Evolutionary conservation across 1,284 basidiomycete genomes (phyloP), one percentile per base, ranked within the genome.

Genomic region (Malassezia furfur): DNA sequence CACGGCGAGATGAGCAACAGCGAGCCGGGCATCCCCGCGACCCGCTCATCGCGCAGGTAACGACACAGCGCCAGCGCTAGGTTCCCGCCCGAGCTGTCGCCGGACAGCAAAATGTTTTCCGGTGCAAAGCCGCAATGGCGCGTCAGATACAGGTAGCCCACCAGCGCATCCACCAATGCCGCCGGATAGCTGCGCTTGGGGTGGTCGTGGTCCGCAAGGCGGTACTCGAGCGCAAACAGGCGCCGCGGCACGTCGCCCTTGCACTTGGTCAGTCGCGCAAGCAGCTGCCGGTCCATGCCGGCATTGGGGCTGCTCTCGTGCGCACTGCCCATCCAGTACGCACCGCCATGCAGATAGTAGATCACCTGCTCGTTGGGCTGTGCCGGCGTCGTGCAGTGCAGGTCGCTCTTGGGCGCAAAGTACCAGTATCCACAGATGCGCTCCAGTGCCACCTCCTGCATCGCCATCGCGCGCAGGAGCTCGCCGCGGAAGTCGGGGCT

Each of bases 71-170:
- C 81, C 2, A 85, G 77, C 0, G 81, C 82, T 2, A 86, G 77
- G 66, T 86, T 85, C 0, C 83, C 85, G 2, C 85, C 85, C 0
- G 85, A 84, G 39, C 81, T 83, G 67, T 86, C 85, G 17, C 85
- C 85, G 7, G 80, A 79, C 25, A 87, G 65, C 31, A 84, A 69
- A 49, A 86, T 80, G 64, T 83, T 82, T 57, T 77, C 77, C 8
- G 67, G 63, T 11, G 53, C 31, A 39, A 72, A 73, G 12, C 62
- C 61, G 9, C 66, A 61, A 8, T 54, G 45, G 8, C 61, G 55
- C 12, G 67, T 59, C 9, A 74, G 57, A 51, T 74, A 73, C 10
- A 65, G 52, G 47, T 70, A 74, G 22, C 64, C 67, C 21, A 65
- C 58, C 1, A 74, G 52, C 9, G 67, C 64, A 46, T 74, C 72